phyloP scores from a whole-genome alignment of 176 grass and related monocot species.

The Triticum urartu region DNA sequence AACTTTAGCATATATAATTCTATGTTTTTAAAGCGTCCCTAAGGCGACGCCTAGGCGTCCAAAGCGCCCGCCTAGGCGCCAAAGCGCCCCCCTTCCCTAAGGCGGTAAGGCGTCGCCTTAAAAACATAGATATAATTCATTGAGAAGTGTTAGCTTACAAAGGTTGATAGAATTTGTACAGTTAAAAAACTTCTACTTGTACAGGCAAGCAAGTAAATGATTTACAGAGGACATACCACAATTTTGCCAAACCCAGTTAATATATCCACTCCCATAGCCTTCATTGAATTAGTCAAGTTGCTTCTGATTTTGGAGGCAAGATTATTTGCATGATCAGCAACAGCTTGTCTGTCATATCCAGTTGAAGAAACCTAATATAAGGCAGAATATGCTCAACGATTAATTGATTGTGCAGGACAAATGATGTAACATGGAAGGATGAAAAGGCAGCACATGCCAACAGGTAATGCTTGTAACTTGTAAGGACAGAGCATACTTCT shows the following conservation, averaged over 20 bases:
- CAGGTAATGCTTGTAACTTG: conserved; percentile 4
- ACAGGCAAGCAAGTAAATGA: conserved; percentile 11
- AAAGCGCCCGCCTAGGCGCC: too few relatives aligned
- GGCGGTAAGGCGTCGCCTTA: too few relatives aligned
- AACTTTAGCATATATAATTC: background rate
- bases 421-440: background rate
- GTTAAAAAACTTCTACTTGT: background rate
- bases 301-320: conserved; percentile 83
- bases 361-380: conserved; percentile 65
- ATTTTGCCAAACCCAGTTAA: conserved; percentile 75
- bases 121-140: background rate
- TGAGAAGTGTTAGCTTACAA: background rate
- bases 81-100: too few relatives aligned
- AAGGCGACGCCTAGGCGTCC: too few relatives aligned
- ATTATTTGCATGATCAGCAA: conserved; percentile 93
- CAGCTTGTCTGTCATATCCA: conserved; percentile 87
- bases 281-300: conserved; percentile 98
- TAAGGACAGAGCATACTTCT: background rate
- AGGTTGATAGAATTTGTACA: background rate
- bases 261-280: conserved; percentile 83
- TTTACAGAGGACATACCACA: conserved; percentile 58
- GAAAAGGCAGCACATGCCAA: background rate
- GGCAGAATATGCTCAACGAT: conserved; percentile 6
- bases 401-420: conserved; percentile 26
- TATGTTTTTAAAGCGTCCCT: too few relatives aligned